Evolutionary conservation across 768 basidiomycete species (phyloP).

Genomic region (Thelephora aurantiotincta): DNA sequence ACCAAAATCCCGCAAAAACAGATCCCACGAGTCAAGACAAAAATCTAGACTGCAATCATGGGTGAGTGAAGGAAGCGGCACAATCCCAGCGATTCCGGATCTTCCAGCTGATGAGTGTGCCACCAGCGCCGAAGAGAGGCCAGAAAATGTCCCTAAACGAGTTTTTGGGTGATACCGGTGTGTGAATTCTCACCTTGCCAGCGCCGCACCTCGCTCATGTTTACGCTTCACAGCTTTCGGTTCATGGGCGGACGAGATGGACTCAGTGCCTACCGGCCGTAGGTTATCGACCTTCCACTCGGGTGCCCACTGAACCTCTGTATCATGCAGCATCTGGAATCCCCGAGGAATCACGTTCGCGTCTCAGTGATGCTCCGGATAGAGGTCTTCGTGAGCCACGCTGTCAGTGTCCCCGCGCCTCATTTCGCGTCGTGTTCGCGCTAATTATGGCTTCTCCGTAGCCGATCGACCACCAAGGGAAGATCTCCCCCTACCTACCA

Average conservation of each 20-base stretch:
- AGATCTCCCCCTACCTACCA: constrained; percentile 90
- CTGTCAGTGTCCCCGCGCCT: constrained; percentile 28
- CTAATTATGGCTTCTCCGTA: constrained; percentile 13
- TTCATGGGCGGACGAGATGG: constrained; percentile 99
- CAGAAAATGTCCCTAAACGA: constrained; percentile 89
- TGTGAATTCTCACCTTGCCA: constrained; percentile 20
- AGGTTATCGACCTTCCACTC: constrained; percentile 22
- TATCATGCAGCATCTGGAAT: constrained; percentile 49
- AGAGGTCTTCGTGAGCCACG: constrained; percentile 51
- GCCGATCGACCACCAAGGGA: constrained; percentile 66
- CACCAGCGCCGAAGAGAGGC: constrained; percentile 73
- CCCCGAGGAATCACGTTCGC: constrained; percentile 42
- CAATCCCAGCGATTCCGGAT: too few species aligned
- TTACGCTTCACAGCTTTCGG: constrained; percentile 45
- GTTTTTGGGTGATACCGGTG: constrained; percentile 81
- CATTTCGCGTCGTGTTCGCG: constrained; percentile 3
- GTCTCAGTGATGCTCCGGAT: constrained; percentile 36
- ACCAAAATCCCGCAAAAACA: too few species aligned
- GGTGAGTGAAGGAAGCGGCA: too few species aligned
- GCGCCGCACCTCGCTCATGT: neutral
- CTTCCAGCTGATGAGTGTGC: too few species aligned
- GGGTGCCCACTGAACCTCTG: constrained; percentile 3
- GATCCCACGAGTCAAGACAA: too few species aligned
- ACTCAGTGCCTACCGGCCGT: constrained; percentile 86
- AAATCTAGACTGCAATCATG: too few species aligned